Evolutionary conservation across 1,139 yeast genomes (phyloP).

Genomic region (Pichia sp.): DNA sequence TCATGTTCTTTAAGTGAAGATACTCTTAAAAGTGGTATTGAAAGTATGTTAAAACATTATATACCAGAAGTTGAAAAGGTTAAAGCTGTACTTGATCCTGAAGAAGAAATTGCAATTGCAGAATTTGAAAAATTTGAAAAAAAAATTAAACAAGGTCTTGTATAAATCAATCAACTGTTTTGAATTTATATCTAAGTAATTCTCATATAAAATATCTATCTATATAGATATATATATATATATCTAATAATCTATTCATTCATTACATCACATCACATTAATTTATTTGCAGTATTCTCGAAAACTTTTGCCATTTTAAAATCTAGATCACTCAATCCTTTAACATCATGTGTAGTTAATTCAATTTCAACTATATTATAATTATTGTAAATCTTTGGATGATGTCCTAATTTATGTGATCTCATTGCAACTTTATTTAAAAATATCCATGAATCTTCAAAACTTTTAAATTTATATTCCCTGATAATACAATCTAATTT

Average conservation of each 20-base stretch:
- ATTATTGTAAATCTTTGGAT: slow-evolving; percentile 61
- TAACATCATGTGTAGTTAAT: slow-evolving; percentile 65
- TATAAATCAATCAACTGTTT: background rate
- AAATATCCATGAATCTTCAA: slow-evolving; percentile 62
- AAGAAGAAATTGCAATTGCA: slow-evolving; percentile 52
- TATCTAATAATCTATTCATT: too few species aligned
- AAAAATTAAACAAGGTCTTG: slow-evolving; percentile 21
- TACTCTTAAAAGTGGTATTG: slow-evolving; percentile 75
- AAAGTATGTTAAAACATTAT: slow-evolving; percentile 77
- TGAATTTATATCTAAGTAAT: too few species aligned
- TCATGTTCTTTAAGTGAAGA: slow-evolving; percentile 73
- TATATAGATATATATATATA: too few species aligned
- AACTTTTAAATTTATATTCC: slow-evolving; percentile 42
- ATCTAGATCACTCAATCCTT: slow-evolving; percentile 53
- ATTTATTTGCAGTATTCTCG: slow-evolving; percentile 33
- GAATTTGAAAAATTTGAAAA: slow-evolving; percentile 57
- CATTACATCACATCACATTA: background rate
- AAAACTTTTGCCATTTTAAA: slow-evolving; percentile 51
- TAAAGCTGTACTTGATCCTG: slow-evolving; percentile 59
- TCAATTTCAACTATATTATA: slow-evolving; percentile 55
- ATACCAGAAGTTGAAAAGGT: slow-evolving; percentile 78
- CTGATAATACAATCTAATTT: slow-evolving; percentile 23
- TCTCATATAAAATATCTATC: too few species aligned
- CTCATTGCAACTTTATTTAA: slow-evolving; percentile 55
- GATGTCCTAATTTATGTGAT: slow-evolving; percentile 61